Base-by-base conservation (phyloP, 169 alveolate species). In the Plasmodium vinckei region DNA sequence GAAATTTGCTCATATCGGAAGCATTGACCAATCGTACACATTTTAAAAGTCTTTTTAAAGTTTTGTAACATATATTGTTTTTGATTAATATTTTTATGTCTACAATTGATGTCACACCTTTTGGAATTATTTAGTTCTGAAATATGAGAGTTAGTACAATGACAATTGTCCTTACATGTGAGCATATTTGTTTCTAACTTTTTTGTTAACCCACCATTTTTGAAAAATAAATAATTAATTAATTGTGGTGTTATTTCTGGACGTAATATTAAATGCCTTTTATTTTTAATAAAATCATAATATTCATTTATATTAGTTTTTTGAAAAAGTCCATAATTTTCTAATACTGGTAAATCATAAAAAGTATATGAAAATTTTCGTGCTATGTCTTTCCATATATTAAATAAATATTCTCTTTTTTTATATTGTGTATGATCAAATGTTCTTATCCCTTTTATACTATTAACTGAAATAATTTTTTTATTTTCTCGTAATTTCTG, bases 1-100 rank as follows among this genome's bases (percentile, higher is more conserved):
- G 91, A 73, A n/a, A 89, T 77, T 44, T 69, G 21, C 72, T 94
- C 95, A 67, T 92, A 93, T 61, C 94, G 71, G 42, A 65, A 82
- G 47, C 90, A 82, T 59, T 82, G 90, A 3, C 90, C 90, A 23
- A 82, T 68, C n/a, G 90, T 82, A 15, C 90, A 56, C 84, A 82
- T 56, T 56, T 82, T 82, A 27, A 53, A 61, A 4, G 56, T 15
- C 57, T 68, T 59, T 15, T 71, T 21, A 7, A 82, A 59, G 12
- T 82, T 82, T 19, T 67, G 61, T 27, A 42, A 9, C 10, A 21
- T 42, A 44, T 56, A 19, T 44, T 42, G 44, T 59, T 73, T 47
- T 27, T 53, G 27, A 13, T 59, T 59, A 3, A 5, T 1, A n/a
- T 27, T 42, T n/a, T 17, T 61, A 21, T 27, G 42, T 21, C 9